Evolutionary conservation across 2,329 filamentous ascomycete genomes (phyloP).

Genomic region (Capronia epimyces): DNA sequence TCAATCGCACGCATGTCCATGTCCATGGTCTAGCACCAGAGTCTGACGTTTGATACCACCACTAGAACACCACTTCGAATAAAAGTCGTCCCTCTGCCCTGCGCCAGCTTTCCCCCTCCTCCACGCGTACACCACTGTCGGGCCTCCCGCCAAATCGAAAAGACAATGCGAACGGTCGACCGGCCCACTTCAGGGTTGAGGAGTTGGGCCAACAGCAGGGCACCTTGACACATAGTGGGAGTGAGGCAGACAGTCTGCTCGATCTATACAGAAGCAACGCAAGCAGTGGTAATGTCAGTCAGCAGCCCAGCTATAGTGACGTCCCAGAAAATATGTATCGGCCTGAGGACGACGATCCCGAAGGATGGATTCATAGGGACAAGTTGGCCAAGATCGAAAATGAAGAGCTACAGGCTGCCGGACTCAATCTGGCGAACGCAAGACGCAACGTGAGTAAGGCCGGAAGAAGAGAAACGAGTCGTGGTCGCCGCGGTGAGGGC

Average conservation of each 20-base stretch:
- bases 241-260: constrained; percentile 37
- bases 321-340: constrained; percentile 30
- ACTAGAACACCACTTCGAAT: constrained; percentile 18
- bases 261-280: constrained; percentile 34
- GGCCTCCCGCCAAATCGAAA: constrained; percentile 23
- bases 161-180: constrained; percentile 18
- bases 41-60: constrained; percentile 14
- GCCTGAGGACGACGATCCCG: constrained; percentile 33
- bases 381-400: constrained; percentile 48
- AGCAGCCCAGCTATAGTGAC: constrained; percentile 23
- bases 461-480: constrained; percentile 35
- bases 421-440: constrained; percentile 40
- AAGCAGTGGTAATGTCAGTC: constrained; percentile 26
- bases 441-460: constrained; percentile 36
- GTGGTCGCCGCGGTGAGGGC: constrained; percentile 35
- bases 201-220: constrained; percentile 31
- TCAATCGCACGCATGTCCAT: neutral
- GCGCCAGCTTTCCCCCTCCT: constrained; percentile 19
- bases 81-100: constrained; percentile 15
- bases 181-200: constrained; percentile 26
- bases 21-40: neutral
- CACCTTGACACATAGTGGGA: constrained; percentile 36
- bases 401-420: constrained; percentile 46
- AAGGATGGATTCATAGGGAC: constrained; percentile 48
- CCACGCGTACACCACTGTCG: constrained; percentile 21